Percentiles rank a stretch among this genome's conserved stretches.
Conservation (phyloP, 257 asterid genomes). For the Petunia secreta region DNA sequence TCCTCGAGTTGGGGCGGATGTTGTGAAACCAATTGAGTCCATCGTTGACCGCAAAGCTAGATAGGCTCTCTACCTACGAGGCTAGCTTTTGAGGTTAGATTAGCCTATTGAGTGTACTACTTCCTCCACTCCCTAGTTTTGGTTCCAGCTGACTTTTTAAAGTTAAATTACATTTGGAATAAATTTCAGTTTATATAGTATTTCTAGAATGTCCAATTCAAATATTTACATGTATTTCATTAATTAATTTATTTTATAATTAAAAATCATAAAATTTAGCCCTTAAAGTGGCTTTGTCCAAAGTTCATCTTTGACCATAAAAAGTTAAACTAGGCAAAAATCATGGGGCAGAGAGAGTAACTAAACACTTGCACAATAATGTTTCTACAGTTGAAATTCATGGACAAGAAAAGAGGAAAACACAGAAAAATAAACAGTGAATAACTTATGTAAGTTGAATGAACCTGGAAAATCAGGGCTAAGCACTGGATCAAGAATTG, state of each 20-base stretch:
- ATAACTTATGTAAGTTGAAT: not conserved
- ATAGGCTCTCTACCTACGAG: too few species aligned
- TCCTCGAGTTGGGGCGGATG: not conserved
- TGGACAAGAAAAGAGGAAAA: not conserved
- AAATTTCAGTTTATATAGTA: too few species aligned
- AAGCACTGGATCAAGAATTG: conserved; percentile 81
- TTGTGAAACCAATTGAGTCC: not conserved
- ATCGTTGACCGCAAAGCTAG: not conserved
- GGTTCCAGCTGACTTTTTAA: too few species aligned
- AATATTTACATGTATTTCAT: too few species aligned
- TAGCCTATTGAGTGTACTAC: too few species aligned
- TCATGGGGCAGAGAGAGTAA: not conserved
- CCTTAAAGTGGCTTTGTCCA: not conserved
- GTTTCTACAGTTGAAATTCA: not conserved
- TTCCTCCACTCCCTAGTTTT: too few species aligned
- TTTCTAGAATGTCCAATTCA: too few species aligned
- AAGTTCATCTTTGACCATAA: not conserved
- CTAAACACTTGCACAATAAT: not conserved
- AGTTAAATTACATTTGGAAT: too few species aligned
- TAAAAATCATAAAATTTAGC: too few species aligned
- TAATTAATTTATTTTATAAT: too few species aligned
- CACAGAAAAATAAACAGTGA: not conserved
- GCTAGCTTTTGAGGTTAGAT: too few species aligned
- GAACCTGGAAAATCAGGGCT: conserved; percentile 58
- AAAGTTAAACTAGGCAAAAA: not conserved